Conservation (phyloP, 2,329 filamentous ascomycete species). For the Phaeosphaeriaceae sp. region DNA sequence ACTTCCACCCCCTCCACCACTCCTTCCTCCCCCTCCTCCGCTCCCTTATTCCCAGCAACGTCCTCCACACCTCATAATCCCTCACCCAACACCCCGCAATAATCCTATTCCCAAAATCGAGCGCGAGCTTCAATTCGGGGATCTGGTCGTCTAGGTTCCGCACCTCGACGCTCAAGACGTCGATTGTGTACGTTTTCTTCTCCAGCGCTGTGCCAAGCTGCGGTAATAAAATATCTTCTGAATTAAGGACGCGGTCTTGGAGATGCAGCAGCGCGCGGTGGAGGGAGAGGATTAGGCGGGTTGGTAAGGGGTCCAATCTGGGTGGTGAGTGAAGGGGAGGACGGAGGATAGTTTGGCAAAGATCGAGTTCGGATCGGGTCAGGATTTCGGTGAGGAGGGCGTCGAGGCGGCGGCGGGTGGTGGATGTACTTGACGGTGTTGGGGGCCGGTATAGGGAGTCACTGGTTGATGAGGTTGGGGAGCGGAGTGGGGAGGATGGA, state of each 20-base stretch:
- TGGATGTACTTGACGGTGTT: not conserved
- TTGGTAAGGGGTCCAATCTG: slow-evolving; percentile 4
- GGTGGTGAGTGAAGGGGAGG: not conserved
- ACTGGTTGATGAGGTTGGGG: slow-evolving; percentile 1
- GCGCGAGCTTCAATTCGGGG: slow-evolving; percentile 5
- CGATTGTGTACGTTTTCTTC: slow-evolving; percentile 9
- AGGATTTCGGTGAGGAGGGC: slow-evolving; percentile 8
- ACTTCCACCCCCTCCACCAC: slow-evolving; percentile 3
- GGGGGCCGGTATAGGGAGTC: not conserved
- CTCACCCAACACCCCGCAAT: slow-evolving; percentile 22
- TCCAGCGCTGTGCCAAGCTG: slow-evolving; percentile 10
- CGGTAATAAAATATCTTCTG: slow-evolving; percentile 23
- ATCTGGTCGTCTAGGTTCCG: slow-evolving; percentile 2
- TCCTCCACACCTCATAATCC: slow-evolving; percentile 21
- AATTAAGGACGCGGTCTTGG: slow-evolving; percentile 13
- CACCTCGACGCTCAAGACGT: slow-evolving; percentile 1
- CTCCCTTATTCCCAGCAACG: slow-evolving; percentile 10
- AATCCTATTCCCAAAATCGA: slow-evolving; percentile 14
- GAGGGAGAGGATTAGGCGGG: slow-evolving; percentile 20
- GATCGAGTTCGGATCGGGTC: slow-evolving; percentile 17
- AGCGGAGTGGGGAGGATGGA: not conserved
- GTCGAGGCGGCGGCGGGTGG: slow-evolving; percentile 6
- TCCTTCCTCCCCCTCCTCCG: not conserved
- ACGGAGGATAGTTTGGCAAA: not conserved
- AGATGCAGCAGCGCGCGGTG: slow-evolving; percentile 13